Percentiles rank a stretch among this genome's conserved stretches.
Conservation (phyloP, 106 monocot genomes). For the Dactylorhiza incarnata region DNA sequence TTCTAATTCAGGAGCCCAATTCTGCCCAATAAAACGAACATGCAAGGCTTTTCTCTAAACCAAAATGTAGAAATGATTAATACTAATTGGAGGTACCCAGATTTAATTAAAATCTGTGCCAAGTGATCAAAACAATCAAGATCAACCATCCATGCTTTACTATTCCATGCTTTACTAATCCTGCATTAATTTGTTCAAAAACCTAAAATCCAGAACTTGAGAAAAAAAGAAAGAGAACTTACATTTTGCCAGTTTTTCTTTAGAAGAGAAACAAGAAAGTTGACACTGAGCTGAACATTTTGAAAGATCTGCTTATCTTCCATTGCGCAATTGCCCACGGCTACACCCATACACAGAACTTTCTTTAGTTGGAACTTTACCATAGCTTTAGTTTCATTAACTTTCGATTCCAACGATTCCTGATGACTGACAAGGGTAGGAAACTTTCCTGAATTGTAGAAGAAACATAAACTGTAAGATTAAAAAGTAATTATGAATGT, state of each 20-base stretch:
- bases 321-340: constrained; percentile 72
- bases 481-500: not conserved
- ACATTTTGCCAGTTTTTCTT: constrained; percentile 96
- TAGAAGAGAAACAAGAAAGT: constrained; percentile 75
- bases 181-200: too few relatives aligned
- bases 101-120: too few relatives aligned
- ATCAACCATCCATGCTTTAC: too few relatives aligned
- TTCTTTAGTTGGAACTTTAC: constrained; percentile 86
- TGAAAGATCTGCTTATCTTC: constrained; percentile 83
- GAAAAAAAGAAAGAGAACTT: not conserved
- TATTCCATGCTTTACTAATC: too few relatives aligned
- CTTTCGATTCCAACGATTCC: constrained; percentile 66
- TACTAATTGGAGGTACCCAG: too few relatives aligned
- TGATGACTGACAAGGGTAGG: constrained; percentile 57
- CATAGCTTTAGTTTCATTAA: constrained; percentile 77
- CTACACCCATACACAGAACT: constrained; percentile 86
- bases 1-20: too few relatives aligned
- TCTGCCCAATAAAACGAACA: too few relatives aligned
- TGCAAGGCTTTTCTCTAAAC: too few relatives aligned
- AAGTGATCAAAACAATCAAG: too few relatives aligned
- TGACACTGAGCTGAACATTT: constrained; percentile 74
- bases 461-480: not conserved
- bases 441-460: constrained; percentile 41
- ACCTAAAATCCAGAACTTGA: not conserved
- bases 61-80: too few relatives aligned